These are phyloP conservation scores for Colletotrichum spinosum DNA, from an alignment of 2,329 filamentous ascomycete species.

Conservation along the genomic window DNA sequence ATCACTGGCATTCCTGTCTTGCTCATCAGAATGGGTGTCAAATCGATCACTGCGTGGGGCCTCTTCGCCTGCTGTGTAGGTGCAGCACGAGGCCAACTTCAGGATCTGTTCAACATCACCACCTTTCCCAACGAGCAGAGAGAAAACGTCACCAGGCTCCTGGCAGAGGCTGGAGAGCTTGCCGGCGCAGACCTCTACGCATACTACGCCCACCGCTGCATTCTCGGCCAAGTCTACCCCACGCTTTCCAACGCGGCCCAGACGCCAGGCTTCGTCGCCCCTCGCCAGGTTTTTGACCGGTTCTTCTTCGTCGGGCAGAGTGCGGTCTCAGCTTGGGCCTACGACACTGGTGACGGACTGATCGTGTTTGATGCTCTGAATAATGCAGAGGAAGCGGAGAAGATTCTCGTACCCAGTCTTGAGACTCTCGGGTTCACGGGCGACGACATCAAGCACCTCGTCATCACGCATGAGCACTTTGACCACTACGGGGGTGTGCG, in stretches of 20 bases:
- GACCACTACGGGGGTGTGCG: conserved; percentile 44
- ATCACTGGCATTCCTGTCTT: no score
- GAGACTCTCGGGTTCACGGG: conserved; percentile 39
- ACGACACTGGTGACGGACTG: conserved; percentile 43
- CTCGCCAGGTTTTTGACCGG: conserved; percentile 39
- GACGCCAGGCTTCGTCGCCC: conserved; percentile 38
- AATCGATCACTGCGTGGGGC: no score
- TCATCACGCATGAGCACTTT: conserved; percentile 45
- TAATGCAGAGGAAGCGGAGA: conserved; percentile 19
- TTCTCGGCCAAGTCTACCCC: conserved; percentile 27
- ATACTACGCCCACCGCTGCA: conserved; percentile 30
- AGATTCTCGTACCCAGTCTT: conserved; percentile 24
- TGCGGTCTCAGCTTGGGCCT: conserved; percentile 42
- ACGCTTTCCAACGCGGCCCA: conserved; percentile 10
- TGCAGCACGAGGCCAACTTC: background rate
- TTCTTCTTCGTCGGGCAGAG: conserved; percentile 42
- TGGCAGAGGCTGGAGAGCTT: conserved; percentile 11
- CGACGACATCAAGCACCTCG: conserved; percentile 44
- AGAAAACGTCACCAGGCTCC: conserved; percentile 23
- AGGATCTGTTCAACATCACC: conserved; percentile 20
- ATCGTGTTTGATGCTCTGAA: conserved; percentile 26
- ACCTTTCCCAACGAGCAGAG: conserved; percentile 30
- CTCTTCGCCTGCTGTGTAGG: background rate
- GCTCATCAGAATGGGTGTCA: background rate
- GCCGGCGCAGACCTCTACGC: conserved; percentile 14